Evolutionary conservation across 495 filamentous ascomycete species (phyloP), one percentile per base, ranked within the genome.

Genomic region (Choiromyces venosus): DNA sequence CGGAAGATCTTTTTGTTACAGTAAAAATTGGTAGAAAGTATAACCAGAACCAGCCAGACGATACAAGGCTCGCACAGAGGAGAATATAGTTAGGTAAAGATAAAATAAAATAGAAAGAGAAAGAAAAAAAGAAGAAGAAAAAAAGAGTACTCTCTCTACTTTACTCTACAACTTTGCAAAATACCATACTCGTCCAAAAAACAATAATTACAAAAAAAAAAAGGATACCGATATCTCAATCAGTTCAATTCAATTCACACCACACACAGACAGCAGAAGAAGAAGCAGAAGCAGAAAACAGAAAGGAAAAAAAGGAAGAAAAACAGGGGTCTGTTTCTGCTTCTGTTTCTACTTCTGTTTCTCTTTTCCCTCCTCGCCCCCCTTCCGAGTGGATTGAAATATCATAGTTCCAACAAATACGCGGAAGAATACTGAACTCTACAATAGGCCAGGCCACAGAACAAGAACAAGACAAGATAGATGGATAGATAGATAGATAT

Each of bases 191-290:
- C 38, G 56, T 18, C 46, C 64, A 61, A 68, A 70, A 71, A 37
- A 69, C 67, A 74, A 70, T 12, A 56, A 66, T 61, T 40, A 68
- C 44, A 38, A 42, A 37, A 38, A 56, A 19, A 35, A 44, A 38
- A 37, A 37, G 35, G 69, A 56, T 33, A 37, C 10, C 12, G 25
- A 21, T 52, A n/a, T 52, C 44, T n/a, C 44, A 12, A 61, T 25
- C 3, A 25, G 9, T n/a, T 61, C 52, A 61, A 61, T 61, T 29
- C 52, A 16, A 25, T 16, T 33, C 52, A 56, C 66, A 67, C 10
- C 38, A 64, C 65, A 37, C 40, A n/a, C 65, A 38, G 38, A 56
- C 42, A 72, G 61, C n/a, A 72, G 38, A 66, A 74, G 35, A 42
- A 66, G 18, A 36, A 16, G 25, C 56, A 44, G 16, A 66, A 42